Evolutionary conservation across 495 filamentous ascomycete species (phyloP).

Genomic region (Tuber brumale): DNA sequence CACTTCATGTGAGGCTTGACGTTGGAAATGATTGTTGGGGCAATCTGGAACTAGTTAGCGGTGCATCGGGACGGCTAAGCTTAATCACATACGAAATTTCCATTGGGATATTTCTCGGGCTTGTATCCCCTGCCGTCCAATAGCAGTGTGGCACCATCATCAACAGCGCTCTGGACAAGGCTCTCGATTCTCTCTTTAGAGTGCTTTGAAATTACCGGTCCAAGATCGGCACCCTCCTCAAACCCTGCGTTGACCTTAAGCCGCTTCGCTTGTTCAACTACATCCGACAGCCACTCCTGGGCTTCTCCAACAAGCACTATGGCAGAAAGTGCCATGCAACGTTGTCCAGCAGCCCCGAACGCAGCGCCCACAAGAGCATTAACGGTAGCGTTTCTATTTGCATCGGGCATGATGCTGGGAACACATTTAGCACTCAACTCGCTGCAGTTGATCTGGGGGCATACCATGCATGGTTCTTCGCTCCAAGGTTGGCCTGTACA

Average conservation of each 20-base stretch:
- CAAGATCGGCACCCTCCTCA: constrained; percentile 86
- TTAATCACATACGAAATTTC: constrained; percentile 68
- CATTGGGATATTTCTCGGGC: constrained; percentile 88
- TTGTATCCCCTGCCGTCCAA: constrained; percentile 88
- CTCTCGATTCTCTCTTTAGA: constrained; percentile 84
- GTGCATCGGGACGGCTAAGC: constrained; percentile 9
- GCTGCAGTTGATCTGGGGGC: background rate
- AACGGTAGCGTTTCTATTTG: constrained; percentile 94
- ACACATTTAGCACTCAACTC: constrained; percentile 4
- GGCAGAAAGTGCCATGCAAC: constrained; percentile 95
- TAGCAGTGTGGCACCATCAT: constrained; percentile 88
- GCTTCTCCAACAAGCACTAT: constrained; percentile 92
- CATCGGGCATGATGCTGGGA: constrained; percentile 70
- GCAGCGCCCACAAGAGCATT: constrained; percentile 92
- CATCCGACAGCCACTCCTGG: constrained; percentile 81
- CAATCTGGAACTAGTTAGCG: constrained; percentile 49
- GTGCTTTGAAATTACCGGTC: constrained; percentile 93
- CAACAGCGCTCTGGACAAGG: constrained; percentile 80
- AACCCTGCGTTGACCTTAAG: constrained; percentile 91
- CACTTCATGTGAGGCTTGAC: constrained; percentile 88
- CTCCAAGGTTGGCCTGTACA: constrained; percentile 96
- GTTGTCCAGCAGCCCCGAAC: constrained; percentile 93
- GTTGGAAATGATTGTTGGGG: constrained; percentile 88
- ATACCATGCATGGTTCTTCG: constrained; percentile 91
- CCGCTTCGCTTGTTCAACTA: constrained; percentile 85